A percentile compares a stretch with the other conserved stretches of the same genome.
These are phyloP conservation scores for Paspalum notatum DNA, from an alignment of 176 grass and related monocot genomes.

Conservation along the genomic window DNA sequence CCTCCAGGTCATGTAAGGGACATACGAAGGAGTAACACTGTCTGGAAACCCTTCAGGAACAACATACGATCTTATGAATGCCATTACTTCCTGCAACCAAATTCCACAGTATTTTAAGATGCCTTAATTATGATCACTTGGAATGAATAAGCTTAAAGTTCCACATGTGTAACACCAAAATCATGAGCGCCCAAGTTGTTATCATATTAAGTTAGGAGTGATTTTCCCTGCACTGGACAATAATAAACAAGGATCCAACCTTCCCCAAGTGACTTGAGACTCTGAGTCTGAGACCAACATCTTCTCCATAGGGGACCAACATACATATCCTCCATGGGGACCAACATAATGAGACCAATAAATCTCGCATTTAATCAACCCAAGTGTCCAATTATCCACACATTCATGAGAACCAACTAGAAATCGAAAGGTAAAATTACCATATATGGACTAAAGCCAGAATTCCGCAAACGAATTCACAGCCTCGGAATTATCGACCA, in stretches of 20 bases:
- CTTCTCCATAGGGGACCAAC: too few species aligned
- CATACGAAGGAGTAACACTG: conserved; percentile 94
- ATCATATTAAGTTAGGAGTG: neutral
- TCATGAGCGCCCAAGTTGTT: neutral
- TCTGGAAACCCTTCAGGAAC: conserved; percentile 99
- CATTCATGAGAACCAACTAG: neutral
- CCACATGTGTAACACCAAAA: too few species aligned
- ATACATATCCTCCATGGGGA: neutral
- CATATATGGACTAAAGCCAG: neutral
- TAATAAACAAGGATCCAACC: conserved; percentile 22
- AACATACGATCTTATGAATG: conserved; percentile 95
- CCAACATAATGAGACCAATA: neutral
- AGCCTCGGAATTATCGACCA: conserved; percentile 4
- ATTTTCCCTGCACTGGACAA: neutral
- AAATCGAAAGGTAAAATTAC: neutral
- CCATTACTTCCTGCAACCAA: conserved; percentile 82
- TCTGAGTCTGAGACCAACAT: neutral
- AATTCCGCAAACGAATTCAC: neutral
- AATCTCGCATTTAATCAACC: neutral
- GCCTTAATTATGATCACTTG: conserved; percentile 8
- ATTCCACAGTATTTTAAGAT: conserved; percentile 1
- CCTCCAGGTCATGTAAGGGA: conserved; percentile 98
- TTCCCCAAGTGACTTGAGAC: neutral
- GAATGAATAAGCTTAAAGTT: neutral
- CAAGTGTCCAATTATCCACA: neutral